Percentiles rank a stretch among this genome's conserved stretches.
phyloP scores from a whole-genome alignment of 768 basidiomycete genomes.

The Sporobolomyces pararoseus region DNA sequence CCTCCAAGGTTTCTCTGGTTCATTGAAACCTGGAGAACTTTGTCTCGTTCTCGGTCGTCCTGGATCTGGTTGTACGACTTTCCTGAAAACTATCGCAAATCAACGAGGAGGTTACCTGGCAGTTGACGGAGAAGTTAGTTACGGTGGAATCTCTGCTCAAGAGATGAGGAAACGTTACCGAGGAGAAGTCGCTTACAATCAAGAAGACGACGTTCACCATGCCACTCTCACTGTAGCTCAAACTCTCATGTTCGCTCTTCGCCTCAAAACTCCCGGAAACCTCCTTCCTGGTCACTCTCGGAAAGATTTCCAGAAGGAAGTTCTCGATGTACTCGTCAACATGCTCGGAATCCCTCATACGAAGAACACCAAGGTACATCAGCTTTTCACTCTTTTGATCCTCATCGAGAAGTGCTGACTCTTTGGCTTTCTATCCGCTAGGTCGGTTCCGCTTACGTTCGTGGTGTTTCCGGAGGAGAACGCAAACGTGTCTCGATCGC shows the following conservation, averaged over 20 bases:
- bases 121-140: constrained; percentile 67
- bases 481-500: constrained; percentile 54
- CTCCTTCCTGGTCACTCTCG: constrained; percentile 29
- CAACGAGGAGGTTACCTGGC: constrained; percentile 64
- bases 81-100: constrained; percentile 77
- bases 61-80: constrained; percentile 60
- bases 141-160: constrained; percentile 68
- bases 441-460: constrained; percentile 52
- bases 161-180: constrained; percentile 54
- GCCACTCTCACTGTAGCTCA: constrained; percentile 76
- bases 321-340: constrained; percentile 53
- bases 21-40: constrained; percentile 65
- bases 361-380: constrained; percentile 48
- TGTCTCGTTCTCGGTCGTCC: constrained; percentile 57
- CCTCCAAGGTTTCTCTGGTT: constrained; percentile 58
- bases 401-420: background rate
- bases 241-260: constrained; percentile 62
- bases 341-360: constrained; percentile 58
- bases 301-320: constrained; percentile 49
- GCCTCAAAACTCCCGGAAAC: constrained; percentile 54
- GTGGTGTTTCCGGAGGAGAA: constrained; percentile 54
- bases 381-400: background rate
- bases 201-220: constrained; percentile 77
- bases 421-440: background rate
- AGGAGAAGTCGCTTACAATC: constrained; percentile 51